phyloP scores from a whole-genome alignment of 1,284 basidiomycete species.

The Trichosporon coremiiforme region DNA sequence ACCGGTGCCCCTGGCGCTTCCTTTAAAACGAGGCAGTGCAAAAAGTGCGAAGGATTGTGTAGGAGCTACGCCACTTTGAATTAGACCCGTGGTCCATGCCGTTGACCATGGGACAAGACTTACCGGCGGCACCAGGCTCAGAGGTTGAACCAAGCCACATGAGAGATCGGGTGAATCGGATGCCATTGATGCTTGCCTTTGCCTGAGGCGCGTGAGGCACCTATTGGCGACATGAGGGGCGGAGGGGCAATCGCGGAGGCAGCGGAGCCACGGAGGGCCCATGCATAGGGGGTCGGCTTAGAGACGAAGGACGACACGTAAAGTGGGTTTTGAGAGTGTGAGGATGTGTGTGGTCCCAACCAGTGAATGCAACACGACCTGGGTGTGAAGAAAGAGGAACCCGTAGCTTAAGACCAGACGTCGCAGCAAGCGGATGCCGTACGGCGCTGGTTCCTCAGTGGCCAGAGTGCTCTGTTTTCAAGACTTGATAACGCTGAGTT shows the following conservation, averaged over 20 bases:
- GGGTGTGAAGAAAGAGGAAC: no score
- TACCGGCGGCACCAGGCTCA: neutral
- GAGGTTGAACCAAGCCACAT: neutral
- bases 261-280: conserved; percentile 1
- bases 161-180: neutral
- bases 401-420: no score
- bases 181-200: neutral
- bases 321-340: neutral
- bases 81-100: neutral
- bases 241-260: neutral
- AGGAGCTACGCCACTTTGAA: neutral
- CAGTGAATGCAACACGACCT: no score
- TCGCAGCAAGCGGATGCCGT: no score
- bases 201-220: conserved; percentile 4
- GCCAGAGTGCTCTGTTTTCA: no score
- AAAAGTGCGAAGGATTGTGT: no score
- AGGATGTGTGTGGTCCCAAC: neutral
- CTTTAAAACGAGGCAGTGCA: neutral
- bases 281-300: neutral
- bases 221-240: neutral
- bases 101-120: neutral
- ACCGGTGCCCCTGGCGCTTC: neutral
- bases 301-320: neutral
- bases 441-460: no score
- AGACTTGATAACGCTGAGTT: no score